A percentile compares a stretch with the other conserved stretches of the same genome.
Evolutionary conservation across 257 asterid genomes (phyloP).

Genomic region (Scutellaria baicalensis): DNA sequence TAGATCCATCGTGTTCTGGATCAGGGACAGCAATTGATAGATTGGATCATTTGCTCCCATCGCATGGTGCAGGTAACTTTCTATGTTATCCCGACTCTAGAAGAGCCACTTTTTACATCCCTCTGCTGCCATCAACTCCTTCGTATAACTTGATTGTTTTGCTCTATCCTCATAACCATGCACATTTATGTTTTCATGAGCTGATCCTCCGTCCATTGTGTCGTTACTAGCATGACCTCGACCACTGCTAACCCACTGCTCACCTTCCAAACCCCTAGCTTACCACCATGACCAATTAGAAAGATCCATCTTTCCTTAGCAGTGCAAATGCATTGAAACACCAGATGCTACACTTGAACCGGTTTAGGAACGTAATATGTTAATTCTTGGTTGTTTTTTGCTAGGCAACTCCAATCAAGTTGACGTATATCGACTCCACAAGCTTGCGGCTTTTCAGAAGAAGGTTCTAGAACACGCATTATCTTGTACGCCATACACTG

Average conservation of each 20-base stretch:
- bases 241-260: too few species aligned
- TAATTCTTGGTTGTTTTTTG: not conserved
- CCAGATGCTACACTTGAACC: not conserved
- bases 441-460: slow-evolving; percentile 78
- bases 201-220: not conserved
- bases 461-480: slow-evolving; percentile 75
- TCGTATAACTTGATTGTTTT: too few species aligned
- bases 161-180: too few species aligned
- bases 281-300: too few species aligned
- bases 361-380: too few species aligned
- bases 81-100: not conserved
- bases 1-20: slow-evolving; percentile 98
- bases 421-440: slow-evolving; percentile 41
- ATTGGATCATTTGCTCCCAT: slow-evolving; percentile 90
- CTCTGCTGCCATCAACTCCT: not conserved
- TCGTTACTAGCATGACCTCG: not conserved
- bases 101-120: not conserved
- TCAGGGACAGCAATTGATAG: slow-evolving; percentile 86
- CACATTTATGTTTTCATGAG: not conserved
- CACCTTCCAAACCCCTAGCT: too few species aligned
- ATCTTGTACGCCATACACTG: slow-evolving; percentile 40
- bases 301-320: too few species aligned
- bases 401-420: slow-evolving; percentile 23
- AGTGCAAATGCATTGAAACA: not conserved
- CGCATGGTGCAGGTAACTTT: slow-evolving; percentile 54